Percentiles rank a stretch among this genome's conserved stretches.
phyloP scores from a whole-genome alignment of 352 stramenopile genomes.

The Globisporangium cystogenes region DNA sequence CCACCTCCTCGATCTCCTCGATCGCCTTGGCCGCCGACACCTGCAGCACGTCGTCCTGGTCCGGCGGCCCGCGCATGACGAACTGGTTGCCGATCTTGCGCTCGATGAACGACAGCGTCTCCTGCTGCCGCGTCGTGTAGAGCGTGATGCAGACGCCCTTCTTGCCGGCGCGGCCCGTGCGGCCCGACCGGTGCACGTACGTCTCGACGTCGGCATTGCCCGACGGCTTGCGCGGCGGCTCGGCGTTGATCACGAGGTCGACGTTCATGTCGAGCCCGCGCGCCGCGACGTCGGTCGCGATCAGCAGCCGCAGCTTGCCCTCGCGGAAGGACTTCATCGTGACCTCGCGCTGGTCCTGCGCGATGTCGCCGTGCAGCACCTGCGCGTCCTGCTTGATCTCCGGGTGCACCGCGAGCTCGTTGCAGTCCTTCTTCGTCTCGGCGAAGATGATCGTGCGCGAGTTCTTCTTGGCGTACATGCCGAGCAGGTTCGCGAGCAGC shows the following conservation, averaged over 20 bases:
- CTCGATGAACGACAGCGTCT: slow-evolving; percentile 80
- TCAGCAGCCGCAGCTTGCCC: slow-evolving; percentile 92
- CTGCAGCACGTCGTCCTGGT: slow-evolving; percentile 85
- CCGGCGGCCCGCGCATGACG: slow-evolving; percentile 76
- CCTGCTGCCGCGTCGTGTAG: slow-evolving; percentile 83
- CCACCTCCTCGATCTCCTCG: slow-evolving; percentile 80
- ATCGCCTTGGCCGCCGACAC: slow-evolving; percentile 76
- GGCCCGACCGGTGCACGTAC: slow-evolving; percentile 98
- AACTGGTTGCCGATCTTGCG: slow-evolving; percentile 89
- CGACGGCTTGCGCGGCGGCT: slow-evolving; percentile 79
- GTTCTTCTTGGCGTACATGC: slow-evolving; percentile 85
- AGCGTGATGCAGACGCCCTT: slow-evolving; percentile 97
- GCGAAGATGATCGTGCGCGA: slow-evolving; percentile 93
- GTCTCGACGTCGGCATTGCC: slow-evolving; percentile 93
- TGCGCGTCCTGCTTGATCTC: slow-evolving; percentile 86
- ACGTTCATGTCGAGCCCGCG: slow-evolving; percentile 97
- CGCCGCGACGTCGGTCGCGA: slow-evolving; percentile 96
- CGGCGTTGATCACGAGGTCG: slow-evolving; percentile 96
- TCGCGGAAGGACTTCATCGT: slow-evolving; percentile 97
- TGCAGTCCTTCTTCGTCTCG: slow-evolving; percentile 94
- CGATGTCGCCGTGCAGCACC: slow-evolving; percentile 96
- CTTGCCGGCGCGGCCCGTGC: slow-evolving; percentile 94
- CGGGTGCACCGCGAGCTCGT: slow-evolving; percentile 88
- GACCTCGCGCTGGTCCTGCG: slow-evolving; percentile 95
- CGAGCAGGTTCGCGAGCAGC: slow-evolving; percentile 66